phyloP scores from a whole-genome alignment of 1,284 basidiomycete genomes.

The Papiliotrema flavescens region DNA sequence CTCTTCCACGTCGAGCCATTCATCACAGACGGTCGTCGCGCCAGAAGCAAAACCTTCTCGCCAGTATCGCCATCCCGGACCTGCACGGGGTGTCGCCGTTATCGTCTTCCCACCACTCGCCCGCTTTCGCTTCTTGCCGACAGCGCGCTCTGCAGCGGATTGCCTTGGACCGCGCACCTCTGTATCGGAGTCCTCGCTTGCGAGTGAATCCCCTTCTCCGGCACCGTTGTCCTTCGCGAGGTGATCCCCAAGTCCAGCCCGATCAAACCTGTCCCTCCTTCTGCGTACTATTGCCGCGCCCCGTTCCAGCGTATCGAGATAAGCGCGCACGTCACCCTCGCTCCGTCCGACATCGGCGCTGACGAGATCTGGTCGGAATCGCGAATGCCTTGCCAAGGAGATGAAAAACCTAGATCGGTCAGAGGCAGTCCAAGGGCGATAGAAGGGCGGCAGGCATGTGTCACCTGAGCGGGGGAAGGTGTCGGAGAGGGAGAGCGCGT shows the following conservation, averaged over 20 bases:
- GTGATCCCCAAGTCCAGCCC: too few species aligned
- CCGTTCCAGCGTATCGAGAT: slow-evolving; percentile 54
- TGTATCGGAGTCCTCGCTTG: too few species aligned
- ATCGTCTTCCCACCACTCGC: too few species aligned
- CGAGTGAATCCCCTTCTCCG: too few species aligned
- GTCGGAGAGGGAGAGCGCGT: not conserved
- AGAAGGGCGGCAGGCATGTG: slow-evolving; percentile 40
- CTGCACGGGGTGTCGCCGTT: too few species aligned
- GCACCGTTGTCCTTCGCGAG: too few species aligned
- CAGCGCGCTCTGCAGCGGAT: too few species aligned
- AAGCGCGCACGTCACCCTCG: slow-evolving; percentile 59
- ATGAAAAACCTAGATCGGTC: slow-evolving; percentile 71
- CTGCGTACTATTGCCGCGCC: slow-evolving; percentile 20
- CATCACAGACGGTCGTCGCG: not conserved
- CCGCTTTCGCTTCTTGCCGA: too few species aligned
- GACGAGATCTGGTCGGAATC: slow-evolving; percentile 68
- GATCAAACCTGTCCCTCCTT: not conserved
- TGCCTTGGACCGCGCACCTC: too few species aligned
- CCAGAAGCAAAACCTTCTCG: not conserved
- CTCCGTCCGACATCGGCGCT: slow-evolving; percentile 59
- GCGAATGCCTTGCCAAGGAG: slow-evolving; percentile 59
- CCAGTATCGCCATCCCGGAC: too few species aligned
- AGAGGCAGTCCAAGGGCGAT: slow-evolving; percentile 59
- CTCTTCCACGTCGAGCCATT: not conserved
- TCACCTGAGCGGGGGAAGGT: not conserved